Evolutionary conservation across 2,329 filamentous ascomycete genomes (phyloP), one percentile per base, ranked within the genome.

Genomic region (Pseudogymnoascus sp.): DNA sequence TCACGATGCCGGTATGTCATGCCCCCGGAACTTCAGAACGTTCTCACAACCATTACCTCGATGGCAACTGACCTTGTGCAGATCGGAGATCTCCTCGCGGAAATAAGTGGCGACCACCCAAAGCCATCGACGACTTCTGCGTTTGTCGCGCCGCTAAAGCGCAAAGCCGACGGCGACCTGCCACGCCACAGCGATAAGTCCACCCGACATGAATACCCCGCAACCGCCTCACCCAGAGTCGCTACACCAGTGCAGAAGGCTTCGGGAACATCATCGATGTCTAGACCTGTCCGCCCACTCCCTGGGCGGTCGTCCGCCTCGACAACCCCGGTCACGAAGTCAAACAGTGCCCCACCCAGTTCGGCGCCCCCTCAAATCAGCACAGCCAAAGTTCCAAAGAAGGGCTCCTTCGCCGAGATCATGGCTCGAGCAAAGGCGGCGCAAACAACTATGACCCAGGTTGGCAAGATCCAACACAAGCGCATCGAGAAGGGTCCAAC

Each of bases 381-480:
- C 28, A 35, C 60, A n/a, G 44, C 62, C 4, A 66, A 65, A 44
- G 76, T 82, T 1, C 86, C 85, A 1, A 91, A 91, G 74, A 90
- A 88, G 71, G 87, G 88, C 1, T 89, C 87, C 0, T 93, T 86
- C 73, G 84, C 86, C 38, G 88, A 91, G 70, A 88, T 91, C 65
- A 81, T 93, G 76, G 87, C 87, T 63, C 82, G 87, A 68, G 90
- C 85, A 33, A 86, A 89, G 70, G 84, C 84, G 65, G 87, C 84
- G 11, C 84, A 89, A 70, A 79, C 78, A 40, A 78, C 77, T 42
- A 82, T 84, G 77, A 82, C 79, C n/a, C 82, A 82, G 68, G 80
- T 88, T 23, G 88, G 87, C 63, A 86, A 85, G 69, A 90, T 91
- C 68, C 88, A 90, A 72, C 88, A 91, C 74, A 91, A 91, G 72